Base-by-base conservation (phyloP, 805 yeast genomes). In the Hanseniaspora clermontiae region DNA sequence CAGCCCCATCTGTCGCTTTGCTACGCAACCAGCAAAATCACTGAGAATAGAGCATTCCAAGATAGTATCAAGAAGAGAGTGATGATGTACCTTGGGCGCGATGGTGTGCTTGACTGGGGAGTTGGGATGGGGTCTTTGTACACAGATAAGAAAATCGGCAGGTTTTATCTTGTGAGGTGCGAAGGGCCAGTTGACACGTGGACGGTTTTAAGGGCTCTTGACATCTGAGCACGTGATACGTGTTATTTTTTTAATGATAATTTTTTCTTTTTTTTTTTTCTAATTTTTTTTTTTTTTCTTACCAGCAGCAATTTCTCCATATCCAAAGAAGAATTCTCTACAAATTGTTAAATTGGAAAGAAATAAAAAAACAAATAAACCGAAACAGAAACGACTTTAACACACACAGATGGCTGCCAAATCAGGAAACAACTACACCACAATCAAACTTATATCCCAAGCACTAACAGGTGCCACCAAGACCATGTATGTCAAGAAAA, bases 391-490 rank as follows among this genome's bases (percentile, higher is more conserved):
- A 24, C 27, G 5, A 24, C 5, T 24, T 5, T 24, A 24, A 24
- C 27, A 24, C 27, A 24, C 27, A 24, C 5, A 24, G 27, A 68
- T 68, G 72, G 71, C 47, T 31, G 47, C 50, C 69, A 81, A 84
- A 47, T 87, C 87, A 71, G 77, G 86, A 29, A 82, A 89, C 65
- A 53, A 47, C 43, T 53, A 53, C 39, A 84, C 95, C 4, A 82
- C 90, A 66, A 84, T 91, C 58, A 87, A 88, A 69, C 77, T 91
- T 60, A 74, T 90, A 2, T 91, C 97, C 1, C 77, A 93, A 1
- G 97, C 97, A 17, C 80, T 84, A 63, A 90, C 97, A 0, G 97
- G 97, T 1, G 87, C 77, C 70, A 81, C 81, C 67, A 81, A 95
- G 66, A 83, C 89, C 67, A 79, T 89, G 61, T 74, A 81, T 52